These are phyloP conservation scores for Epichloe baconii DNA, from an alignment of 2,329 filamentous ascomycete genomes.

Conservation along the genomic window DNA sequence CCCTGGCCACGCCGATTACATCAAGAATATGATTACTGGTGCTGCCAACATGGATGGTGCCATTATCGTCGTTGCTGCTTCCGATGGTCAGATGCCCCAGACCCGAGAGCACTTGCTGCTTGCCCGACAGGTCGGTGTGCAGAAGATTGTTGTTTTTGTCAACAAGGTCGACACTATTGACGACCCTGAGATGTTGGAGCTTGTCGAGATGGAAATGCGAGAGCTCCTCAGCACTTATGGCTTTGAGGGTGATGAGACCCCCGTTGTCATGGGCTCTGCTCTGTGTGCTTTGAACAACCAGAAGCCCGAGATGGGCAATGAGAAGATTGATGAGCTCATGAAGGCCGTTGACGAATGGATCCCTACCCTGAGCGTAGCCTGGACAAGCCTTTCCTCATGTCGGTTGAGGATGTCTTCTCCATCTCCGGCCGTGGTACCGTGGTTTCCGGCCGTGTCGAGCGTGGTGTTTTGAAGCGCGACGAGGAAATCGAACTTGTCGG, in stretches of 20 bases:
- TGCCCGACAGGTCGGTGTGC: constrained; percentile 94
- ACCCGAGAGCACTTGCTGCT: constrained; percentile 96
- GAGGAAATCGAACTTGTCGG: constrained; percentile 89
- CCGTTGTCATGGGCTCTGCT: constrained; percentile 92
- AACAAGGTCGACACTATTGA: constrained; percentile 98
- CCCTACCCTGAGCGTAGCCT: constrained; percentile 81
- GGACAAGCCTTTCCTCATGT: constrained; percentile 99
- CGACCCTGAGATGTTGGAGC: constrained; percentile 98
- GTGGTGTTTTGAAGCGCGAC: constrained; percentile 86
- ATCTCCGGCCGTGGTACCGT: constrained; percentile 92
- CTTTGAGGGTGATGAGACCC: constrained; percentile 96
- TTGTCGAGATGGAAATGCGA: constrained; percentile 99
- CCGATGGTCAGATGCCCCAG: constrained; percentile 99
- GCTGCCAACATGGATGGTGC: constrained; percentile 98
- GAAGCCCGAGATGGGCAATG: constrained; percentile 70
- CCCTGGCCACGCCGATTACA: constrained; percentile 99
- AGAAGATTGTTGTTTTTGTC: constrained; percentile 97
- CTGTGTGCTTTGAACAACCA: constrained; percentile 85
- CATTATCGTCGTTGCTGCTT: constrained; percentile 96
- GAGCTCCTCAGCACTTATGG: constrained; percentile 86
- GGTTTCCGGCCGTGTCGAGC: constrained; percentile 92
- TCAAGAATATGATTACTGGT: constrained; percentile 99
- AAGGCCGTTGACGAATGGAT: constrained; percentile 90
- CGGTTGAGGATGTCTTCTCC: constrained; percentile 85
- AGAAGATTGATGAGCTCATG: constrained; percentile 87